Conservation (phyloP, 352 stramenopile genomes). For the Phytophthora kernoviae region DNA sequence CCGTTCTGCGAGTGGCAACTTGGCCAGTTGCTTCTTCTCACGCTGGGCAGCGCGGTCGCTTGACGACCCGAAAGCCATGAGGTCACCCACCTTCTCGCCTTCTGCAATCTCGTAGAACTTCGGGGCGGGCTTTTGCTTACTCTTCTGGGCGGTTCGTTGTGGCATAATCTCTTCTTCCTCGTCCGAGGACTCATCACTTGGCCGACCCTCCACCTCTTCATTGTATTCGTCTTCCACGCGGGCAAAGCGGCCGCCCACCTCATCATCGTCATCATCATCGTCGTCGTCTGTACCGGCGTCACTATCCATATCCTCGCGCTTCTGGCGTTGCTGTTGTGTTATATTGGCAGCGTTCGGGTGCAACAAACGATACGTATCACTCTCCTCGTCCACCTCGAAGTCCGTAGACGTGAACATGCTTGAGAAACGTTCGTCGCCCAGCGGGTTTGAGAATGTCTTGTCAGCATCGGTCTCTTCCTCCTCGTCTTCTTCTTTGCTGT, state of each 20-base stretch:
- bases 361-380: constrained; percentile 95
- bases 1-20: constrained; percentile 80
- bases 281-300: constrained; percentile 79
- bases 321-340: constrained; percentile 70
- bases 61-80: constrained; percentile 79
- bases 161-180: constrained; percentile 46
- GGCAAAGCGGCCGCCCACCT: constrained; percentile 67
- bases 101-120: constrained; percentile 90
- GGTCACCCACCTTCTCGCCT: constrained; percentile 80
- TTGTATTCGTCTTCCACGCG: constrained; percentile 69
- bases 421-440: constrained; percentile 97
- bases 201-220: constrained; percentile 58
- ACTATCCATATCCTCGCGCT: constrained; percentile 93
- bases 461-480: constrained; percentile 28
- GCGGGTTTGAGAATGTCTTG: constrained; percentile 66
- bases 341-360: constrained; percentile 92
- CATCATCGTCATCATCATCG: constrained; percentile 56
- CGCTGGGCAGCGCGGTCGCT: constrained; percentile 70
- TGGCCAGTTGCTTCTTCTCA: constrained; percentile 79
- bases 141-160: constrained; percentile 18
- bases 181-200: constrained; percentile 70
- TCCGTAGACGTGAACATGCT: constrained; percentile 97
- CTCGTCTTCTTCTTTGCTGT: constrained; percentile 33
- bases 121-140: constrained; percentile 48
- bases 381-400: constrained; percentile 98